These are phyloP conservation scores for Hylodesmum podocarpum DNA, from an alignment of 306 rosid genomes.

Conservation along the genomic window DNA sequence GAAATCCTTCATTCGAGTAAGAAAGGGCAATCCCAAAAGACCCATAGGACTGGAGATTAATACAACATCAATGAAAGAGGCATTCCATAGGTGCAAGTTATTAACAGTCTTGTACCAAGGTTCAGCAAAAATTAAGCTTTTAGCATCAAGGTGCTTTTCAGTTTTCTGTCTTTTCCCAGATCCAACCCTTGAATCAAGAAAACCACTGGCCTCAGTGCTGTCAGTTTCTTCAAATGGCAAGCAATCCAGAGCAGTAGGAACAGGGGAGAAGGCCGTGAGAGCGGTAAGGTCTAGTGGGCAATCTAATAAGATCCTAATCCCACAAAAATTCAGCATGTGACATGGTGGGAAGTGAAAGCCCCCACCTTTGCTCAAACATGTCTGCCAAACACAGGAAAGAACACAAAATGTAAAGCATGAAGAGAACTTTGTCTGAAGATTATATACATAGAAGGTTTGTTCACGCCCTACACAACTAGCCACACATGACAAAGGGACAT, in stretches of 20 bases:
- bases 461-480: background rate
- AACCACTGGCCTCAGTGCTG: conserved; percentile 13
- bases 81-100: conserved; percentile 63
- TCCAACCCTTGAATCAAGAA: conserved; percentile 26
- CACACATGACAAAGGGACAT: background rate
- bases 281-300: conserved; percentile 84
- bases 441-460: background rate
- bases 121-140: conserved; percentile 56
- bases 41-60: conserved; percentile 92
- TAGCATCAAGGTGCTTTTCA: conserved; percentile 48
- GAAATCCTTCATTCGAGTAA: conserved; percentile 70
- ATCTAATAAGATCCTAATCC: conserved; percentile 75
- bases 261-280: conserved; percentile 74
- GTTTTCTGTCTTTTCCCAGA: conserved; percentile 46
- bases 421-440: background rate
- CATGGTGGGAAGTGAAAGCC: conserved; percentile 81
- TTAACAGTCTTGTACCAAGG: conserved; percentile 82
- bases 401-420: background rate
- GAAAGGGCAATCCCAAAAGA: conserved; percentile 78
- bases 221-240: conserved; percentile 24
- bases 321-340: conserved; percentile 69
- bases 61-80: conserved; percentile 62
- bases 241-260: conserved; percentile 43
- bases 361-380: conserved; percentile 80
- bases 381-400: conserved; percentile 29